phyloP scores from a whole-genome alignment of 208 protist genomes.

The Borovskyia barvae region DNA sequence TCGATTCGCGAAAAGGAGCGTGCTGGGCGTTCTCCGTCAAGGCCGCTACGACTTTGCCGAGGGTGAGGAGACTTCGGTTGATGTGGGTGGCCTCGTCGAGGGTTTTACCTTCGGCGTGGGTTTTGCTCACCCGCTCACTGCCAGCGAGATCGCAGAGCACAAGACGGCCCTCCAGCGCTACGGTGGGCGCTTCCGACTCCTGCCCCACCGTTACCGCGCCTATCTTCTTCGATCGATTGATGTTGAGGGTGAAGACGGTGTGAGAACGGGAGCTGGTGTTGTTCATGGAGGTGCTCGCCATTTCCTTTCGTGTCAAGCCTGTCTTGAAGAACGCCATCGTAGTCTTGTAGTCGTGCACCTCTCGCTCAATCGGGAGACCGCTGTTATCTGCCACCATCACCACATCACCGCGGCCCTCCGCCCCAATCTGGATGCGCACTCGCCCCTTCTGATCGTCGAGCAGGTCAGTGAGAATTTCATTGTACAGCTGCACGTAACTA shows the following conservation, averaged over 20 bases:
- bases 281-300: slow-evolving; percentile 93
- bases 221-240: slow-evolving; percentile 68
- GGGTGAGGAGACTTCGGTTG: slow-evolving; percentile 94
- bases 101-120: slow-evolving; percentile 90
- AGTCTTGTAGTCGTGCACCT: slow-evolving; percentile 61
- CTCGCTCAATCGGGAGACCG: slow-evolving; percentile 56
- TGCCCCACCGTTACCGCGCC: slow-evolving; percentile 25
- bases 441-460: slow-evolving; percentile 66
- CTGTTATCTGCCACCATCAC: slow-evolving; percentile 66
- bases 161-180: slow-evolving; percentile 80
- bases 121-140: slow-evolving; percentile 93
- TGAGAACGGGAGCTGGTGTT: slow-evolving; percentile 85
- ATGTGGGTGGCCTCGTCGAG: slow-evolving; percentile 96
- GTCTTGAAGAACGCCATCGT: slow-evolving; percentile 77
- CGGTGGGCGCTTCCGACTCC: slow-evolving; percentile 8
- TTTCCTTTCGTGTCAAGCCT: slow-evolving; percentile 83
- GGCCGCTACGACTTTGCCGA: slow-evolving; percentile 86
- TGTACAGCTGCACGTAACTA: slow-evolving; percentile 91
- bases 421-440: slow-evolving; percentile 78
- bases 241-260: slow-evolving; percentile 92
- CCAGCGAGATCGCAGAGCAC: slow-evolving; percentile 98
- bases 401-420: slow-evolving; percentile 77
- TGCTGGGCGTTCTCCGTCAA: slow-evolving; percentile 85
- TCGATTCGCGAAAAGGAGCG: slow-evolving; percentile 90
- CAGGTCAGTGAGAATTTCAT: slow-evolving; percentile 87